phyloP scores from a whole-genome alignment of 2,329 filamentous ascomycete genomes.

The Claviceps pazoutovae region DNA sequence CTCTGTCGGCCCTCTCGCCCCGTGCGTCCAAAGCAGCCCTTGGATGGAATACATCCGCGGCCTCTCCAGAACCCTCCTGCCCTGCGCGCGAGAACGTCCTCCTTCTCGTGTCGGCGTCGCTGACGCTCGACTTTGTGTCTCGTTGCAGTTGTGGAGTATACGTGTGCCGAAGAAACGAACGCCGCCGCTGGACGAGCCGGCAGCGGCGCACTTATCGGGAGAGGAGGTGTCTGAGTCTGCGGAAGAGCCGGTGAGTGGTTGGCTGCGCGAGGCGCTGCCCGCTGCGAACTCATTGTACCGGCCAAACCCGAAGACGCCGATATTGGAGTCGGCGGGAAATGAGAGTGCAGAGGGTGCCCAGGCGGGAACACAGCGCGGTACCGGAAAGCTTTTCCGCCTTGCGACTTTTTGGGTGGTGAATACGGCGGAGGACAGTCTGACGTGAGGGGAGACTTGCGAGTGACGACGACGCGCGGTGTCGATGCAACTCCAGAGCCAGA shows the following conservation, averaged over 20 bases:
- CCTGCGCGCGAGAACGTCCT: slow-evolving; percentile 45
- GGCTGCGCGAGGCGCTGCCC: slow-evolving; percentile 45
- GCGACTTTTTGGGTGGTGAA: slow-evolving; percentile 29
- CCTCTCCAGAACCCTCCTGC: slow-evolving; percentile 51
- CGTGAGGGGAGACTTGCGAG: background rate
- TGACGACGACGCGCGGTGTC: slow-evolving; percentile 2
- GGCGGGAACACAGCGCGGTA: slow-evolving; percentile 48
- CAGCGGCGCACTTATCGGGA: slow-evolving; percentile 15
- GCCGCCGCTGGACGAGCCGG: slow-evolving; percentile 32
- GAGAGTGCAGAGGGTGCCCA: slow-evolving; percentile 29
- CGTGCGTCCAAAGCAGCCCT: slow-evolving; percentile 50
- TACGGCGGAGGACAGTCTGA: slow-evolving; percentile 40
- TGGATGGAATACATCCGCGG: slow-evolving; percentile 45
- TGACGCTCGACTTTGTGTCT: slow-evolving; percentile 34
- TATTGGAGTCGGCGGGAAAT: slow-evolving; percentile 43
- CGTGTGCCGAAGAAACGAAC: slow-evolving; percentile 31
- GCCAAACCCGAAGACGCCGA: slow-evolving; percentile 49
- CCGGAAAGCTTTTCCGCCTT: slow-evolving; percentile 24
- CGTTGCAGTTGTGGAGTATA: slow-evolving; percentile 24
- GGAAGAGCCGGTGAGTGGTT: slow-evolving; percentile 31
- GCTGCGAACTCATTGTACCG: slow-evolving; percentile 47
- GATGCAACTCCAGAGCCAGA: background rate
- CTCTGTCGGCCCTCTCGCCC: slow-evolving; percentile 50
- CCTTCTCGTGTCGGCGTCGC: slow-evolving; percentile 47
- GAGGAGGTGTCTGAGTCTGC: slow-evolving; percentile 8